Base-by-base conservation (phyloP, 805 yeast species). In the Yamadazyma philogaea region DNA sequence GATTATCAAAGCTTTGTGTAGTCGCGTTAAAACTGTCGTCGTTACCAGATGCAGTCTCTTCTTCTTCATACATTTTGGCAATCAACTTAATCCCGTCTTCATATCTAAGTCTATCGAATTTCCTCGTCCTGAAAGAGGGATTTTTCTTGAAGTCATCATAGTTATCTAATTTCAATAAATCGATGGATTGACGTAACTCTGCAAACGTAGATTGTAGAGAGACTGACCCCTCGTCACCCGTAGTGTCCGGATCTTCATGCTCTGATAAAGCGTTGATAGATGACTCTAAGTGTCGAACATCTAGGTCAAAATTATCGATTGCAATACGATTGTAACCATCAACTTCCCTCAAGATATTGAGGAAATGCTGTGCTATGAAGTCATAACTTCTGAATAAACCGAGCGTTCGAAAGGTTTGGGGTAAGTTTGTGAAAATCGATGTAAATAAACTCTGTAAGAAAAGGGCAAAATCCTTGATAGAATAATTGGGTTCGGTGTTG, bases 321-420 rank as follows among this genome's bases (percentile, higher is more conserved):
- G 91, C 84, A 44, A 66, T 82, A 17, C 71, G 68, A 16, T 88
- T 81, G 50, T 79, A 80, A 2, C 69, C 59, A 1, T 73, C 75
- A 1, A 81, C 77, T 15, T 75, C 74, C 34, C 79, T 68, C 46
- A 90, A 68, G 7, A 81, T 69, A 34, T 74, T 72, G 47, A 85
- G 68, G 59, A 91, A 78, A 47, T 82, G 78, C 31, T 82, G 77
- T 0, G 95, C 81, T 46, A 93, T 75, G 49, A 85, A 81, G 65
- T 90, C 98, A 59, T 87, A 87, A 20, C 91, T 88, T 56, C 95
- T 78, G 50, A 88, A 81, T 46, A 90, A 75, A n/a, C 95, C 78
- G 46, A 89, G 66, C 3, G 91, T 81, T 51, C 86, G 78, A 44
- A 91, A 81, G 4, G 85, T 77, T 34, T 75, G 74, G 0, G 98